A percentile compares a stretch with the other conserved stretches of the same genome.
phyloP scores from a whole-genome alignment of 768 basidiomycete species.

The Mrakia blollopis region DNA sequence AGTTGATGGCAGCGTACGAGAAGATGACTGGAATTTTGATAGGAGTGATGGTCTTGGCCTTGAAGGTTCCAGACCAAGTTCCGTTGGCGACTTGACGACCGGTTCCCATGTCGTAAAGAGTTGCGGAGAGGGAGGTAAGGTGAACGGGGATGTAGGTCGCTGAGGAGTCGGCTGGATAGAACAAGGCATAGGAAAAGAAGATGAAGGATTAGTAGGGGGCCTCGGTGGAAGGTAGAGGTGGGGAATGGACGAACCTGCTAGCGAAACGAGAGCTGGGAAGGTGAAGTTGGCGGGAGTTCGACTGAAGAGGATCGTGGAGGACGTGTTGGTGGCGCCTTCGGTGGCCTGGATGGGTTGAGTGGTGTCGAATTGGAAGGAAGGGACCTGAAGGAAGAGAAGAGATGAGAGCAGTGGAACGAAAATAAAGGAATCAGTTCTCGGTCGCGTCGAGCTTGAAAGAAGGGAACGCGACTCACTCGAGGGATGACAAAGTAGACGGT shows the following conservation, averaged over 20 bases:
- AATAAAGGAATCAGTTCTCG: too few relatives aligned
- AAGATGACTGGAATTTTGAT: slow-evolving; percentile 75
- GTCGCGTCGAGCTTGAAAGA: neutral
- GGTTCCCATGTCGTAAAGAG: slow-evolving; percentile 66
- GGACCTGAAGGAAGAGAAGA: slow-evolving; percentile 39
- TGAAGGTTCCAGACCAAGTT: slow-evolving; percentile 56
- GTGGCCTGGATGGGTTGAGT: slow-evolving; percentile 53
- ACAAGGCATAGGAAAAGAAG: neutral
- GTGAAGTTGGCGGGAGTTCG: slow-evolving; percentile 81
- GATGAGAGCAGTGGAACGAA: neutral
- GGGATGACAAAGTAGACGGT: slow-evolving; percentile 75
- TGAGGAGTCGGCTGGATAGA: slow-evolving; percentile 57
- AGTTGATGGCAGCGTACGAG: slow-evolving; percentile 71
- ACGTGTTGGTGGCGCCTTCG: slow-evolving; percentile 40
- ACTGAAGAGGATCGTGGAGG: slow-evolving; percentile 55
- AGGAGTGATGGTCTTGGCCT: slow-evolving; percentile 61
- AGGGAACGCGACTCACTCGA: slow-evolving; percentile 50
- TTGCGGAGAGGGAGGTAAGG: slow-evolving; percentile 62
- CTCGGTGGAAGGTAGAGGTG: neutral
- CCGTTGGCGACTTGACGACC: slow-evolving; percentile 63
- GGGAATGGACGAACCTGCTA: slow-evolving; percentile 49
- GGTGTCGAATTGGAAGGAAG: slow-evolving; percentile 60
- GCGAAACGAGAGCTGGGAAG: slow-evolving; percentile 69
- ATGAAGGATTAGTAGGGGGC: neutral
- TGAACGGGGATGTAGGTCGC: slow-evolving; percentile 71